Conservation (phyloP, 306 rosid species). For the Mucuna pruriens region DNA sequence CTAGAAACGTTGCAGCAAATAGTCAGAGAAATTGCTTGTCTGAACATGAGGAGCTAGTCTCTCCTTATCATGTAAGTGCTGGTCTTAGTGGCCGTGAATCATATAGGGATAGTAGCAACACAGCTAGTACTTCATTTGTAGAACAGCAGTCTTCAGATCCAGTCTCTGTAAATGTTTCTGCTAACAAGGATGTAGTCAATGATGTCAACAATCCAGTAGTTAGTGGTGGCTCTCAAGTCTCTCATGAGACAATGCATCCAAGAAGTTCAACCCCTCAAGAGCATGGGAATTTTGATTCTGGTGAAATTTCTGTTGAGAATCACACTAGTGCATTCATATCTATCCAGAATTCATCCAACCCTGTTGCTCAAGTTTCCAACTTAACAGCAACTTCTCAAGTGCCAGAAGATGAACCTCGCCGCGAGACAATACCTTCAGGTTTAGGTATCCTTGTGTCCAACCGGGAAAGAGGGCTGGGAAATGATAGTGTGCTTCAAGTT, state of each 20-base stretch:
- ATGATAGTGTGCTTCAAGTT: slow-evolving; percentile 71
- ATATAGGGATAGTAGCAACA: slow-evolving; percentile 61
- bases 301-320: slow-evolving; percentile 55
- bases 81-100: slow-evolving; percentile 65
- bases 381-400: slow-evolving; percentile 53
- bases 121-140: slow-evolving; percentile 77
- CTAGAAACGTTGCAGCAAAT: slow-evolving; percentile 52
- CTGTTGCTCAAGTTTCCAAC: slow-evolving; percentile 57
- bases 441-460: slow-evolving; percentile 78
- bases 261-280: slow-evolving; percentile 62
- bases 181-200: slow-evolving; percentile 72
- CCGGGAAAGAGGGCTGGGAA: slow-evolving; percentile 68
- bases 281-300: slow-evolving; percentile 46
- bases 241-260: slow-evolving; percentile 49
- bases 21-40: slow-evolving; percentile 57
- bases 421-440: slow-evolving; percentile 66
- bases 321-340: slow-evolving; percentile 41
- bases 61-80: slow-evolving; percentile 78
- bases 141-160: slow-evolving; percentile 71
- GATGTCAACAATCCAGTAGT: slow-evolving; percentile 62
- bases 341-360: slow-evolving; percentile 44
- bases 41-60: slow-evolving; percentile 70
- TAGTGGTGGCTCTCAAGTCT: slow-evolving; percentile 57
- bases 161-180: slow-evolving; percentile 69
- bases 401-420: slow-evolving; percentile 60